Evolutionary conservation across 2,329 filamentous ascomycete genomes (phyloP).

Genomic region (Penicillium brasilianum): DNA sequence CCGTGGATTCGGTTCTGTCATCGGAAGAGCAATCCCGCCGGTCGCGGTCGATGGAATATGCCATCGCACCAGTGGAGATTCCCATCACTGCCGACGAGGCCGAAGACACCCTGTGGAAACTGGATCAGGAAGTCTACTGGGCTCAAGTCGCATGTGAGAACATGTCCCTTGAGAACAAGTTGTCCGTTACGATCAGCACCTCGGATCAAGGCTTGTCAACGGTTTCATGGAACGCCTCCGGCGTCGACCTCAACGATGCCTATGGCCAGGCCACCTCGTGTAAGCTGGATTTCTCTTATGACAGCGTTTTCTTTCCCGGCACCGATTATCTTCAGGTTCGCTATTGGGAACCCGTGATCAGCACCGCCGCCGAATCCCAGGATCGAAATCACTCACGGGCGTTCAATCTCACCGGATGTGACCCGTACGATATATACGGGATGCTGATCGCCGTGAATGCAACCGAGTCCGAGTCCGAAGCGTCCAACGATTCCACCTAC

Average conservation of each 20-base stretch:
- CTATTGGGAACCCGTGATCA: slow-evolving; percentile 41
- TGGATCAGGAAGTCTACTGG: slow-evolving; percentile 43
- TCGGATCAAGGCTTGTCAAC: slow-evolving; percentile 20
- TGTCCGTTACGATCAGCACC: slow-evolving; percentile 32
- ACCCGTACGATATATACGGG: slow-evolving; percentile 40
- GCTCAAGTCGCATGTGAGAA: slow-evolving; percentile 33
- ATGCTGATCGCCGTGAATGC: slow-evolving; percentile 40
- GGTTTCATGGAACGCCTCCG: slow-evolving; percentile 37
- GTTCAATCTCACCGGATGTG: slow-evolving; percentile 34
- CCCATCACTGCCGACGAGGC: slow-evolving; percentile 26
- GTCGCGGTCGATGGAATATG: slow-evolving; percentile 37
- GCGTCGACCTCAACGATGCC: slow-evolving; percentile 28
- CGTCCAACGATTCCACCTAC: slow-evolving; percentile 21
- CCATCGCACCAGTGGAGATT: slow-evolving; percentile 41
- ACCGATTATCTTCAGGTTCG: slow-evolving; percentile 41
- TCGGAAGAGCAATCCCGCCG: slow-evolving; percentile 26
- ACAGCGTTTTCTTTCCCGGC: slow-evolving; percentile 35
- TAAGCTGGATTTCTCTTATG: slow-evolving; percentile 37
- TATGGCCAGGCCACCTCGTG: slow-evolving; percentile 27
- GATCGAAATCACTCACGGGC: slow-evolving; percentile 23
- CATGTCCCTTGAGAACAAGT: slow-evolving; percentile 23
- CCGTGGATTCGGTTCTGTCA: slow-evolving; percentile 29
- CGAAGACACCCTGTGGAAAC: slow-evolving; percentile 36
- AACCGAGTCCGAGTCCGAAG: slow-evolving; percentile 12
- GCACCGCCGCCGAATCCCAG: slow-evolving; percentile 14